Evolutionary conservation across 164 flowering plant genomes (phyloP).

Genomic region (Kalanchoe fedtschenkoi): DNA sequence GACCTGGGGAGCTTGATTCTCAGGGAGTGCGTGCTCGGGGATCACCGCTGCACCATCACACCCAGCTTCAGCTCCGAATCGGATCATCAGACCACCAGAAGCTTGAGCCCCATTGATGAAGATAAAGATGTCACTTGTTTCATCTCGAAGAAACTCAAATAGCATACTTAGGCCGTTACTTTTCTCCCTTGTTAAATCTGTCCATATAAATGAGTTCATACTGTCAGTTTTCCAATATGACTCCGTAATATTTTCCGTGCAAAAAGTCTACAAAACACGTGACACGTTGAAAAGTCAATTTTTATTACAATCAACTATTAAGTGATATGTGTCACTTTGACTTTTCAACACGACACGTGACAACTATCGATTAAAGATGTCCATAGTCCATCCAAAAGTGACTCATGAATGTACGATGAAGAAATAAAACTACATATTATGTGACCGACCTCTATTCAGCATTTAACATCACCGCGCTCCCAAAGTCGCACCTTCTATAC

Average conservation of each 20-base stretch:
- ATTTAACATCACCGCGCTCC: neutral
- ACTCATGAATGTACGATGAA: no score
- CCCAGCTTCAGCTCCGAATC: neutral
- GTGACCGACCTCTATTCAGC: neutral
- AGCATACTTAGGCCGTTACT: neutral
- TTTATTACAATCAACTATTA: no score
- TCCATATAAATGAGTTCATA: no score
- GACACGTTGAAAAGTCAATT: no score
- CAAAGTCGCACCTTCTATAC: neutral
- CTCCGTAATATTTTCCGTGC: no score
- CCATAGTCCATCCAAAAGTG: no score
- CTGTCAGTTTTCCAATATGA: neutral
- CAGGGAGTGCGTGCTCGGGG: neutral
- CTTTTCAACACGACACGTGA: no score
- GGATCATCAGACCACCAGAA: neutral
- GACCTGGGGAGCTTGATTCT: constrained; percentile 4
- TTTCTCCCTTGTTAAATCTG: no score
- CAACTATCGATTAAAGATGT: no score
- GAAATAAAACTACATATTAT: no score
- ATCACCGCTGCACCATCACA: neutral
- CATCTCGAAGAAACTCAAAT: neutral
- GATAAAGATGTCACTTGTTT: neutral
- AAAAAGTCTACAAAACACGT: no score
- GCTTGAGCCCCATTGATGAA: neutral
- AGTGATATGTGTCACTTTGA: no score